phyloP scores from a whole-genome alignment of 1,139 yeast species.

The Scheffersomyces quercinus region DNA sequence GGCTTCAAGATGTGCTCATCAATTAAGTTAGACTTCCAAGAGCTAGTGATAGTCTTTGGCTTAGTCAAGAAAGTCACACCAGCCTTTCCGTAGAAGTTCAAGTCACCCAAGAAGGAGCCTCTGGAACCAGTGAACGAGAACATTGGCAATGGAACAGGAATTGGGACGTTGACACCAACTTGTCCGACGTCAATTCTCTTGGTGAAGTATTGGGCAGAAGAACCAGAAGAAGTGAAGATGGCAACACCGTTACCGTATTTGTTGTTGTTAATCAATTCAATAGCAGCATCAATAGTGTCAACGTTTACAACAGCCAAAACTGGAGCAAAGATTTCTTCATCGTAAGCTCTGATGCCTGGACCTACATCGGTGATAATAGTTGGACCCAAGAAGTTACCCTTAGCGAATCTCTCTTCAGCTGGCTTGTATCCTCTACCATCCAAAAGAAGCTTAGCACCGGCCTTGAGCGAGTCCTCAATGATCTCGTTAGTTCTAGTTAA shows the following conservation, averaged over 20 bases:
- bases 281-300: slow-evolving; percentile 73
- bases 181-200: slow-evolving; percentile 75
- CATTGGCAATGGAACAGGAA: slow-evolving; percentile 85
- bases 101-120: slow-evolving; percentile 75
- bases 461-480: slow-evolving; percentile 56
- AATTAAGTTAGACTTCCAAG: slow-evolving; percentile 64
- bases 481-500: slow-evolving; percentile 55
- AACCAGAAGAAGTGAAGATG: slow-evolving; percentile 68
- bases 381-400: slow-evolving; percentile 77
- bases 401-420: slow-evolving; percentile 45
- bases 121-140: slow-evolving; percentile 80
- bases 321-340: slow-evolving; percentile 78
- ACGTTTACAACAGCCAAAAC: slow-evolving; percentile 65
- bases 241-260: slow-evolving; percentile 76
- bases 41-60: slow-evolving; percentile 72
- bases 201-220: slow-evolving; percentile 69
- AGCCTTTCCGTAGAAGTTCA: slow-evolving; percentile 78
- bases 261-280: slow-evolving; percentile 62
- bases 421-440: slow-evolving; percentile 64
- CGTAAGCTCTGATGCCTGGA: slow-evolving; percentile 72
- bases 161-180: slow-evolving; percentile 79
- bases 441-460: slow-evolving; percentile 58
- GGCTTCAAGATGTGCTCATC: slow-evolving; percentile 47
- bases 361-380: slow-evolving; percentile 64
- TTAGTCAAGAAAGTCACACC: slow-evolving; percentile 74